Percentiles rank a stretch among this genome's conserved stretches.
phyloP scores from a whole-genome alignment of 164 flowering plant species.

The Taxillus chinensis region DNA sequence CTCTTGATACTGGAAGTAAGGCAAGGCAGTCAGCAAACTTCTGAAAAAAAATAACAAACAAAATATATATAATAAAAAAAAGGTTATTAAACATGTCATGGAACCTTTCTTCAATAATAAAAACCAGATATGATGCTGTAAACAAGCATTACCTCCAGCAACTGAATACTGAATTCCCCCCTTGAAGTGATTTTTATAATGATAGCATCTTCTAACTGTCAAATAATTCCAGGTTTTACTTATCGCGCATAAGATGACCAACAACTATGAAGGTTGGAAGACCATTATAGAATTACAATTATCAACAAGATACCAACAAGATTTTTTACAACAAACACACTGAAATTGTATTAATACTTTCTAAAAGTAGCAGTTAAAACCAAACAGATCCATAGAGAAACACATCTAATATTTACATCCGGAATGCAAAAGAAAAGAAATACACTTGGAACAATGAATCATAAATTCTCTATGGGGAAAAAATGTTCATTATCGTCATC shows the following conservation, averaged over 20 bases:
- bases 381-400: no score
- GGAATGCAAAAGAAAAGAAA: no score
- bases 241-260: neutral
- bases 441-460: no score
- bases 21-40: conserved; percentile 61
- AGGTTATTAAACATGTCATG: neutral
- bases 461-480: no score
- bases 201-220: conserved; percentile 68
- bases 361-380: no score
- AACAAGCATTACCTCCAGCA: conserved; percentile 38
- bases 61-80: conserved; percentile 2
- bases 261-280: neutral
- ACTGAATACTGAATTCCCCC: conserved; percentile 35
- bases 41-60: conserved; percentile 29
- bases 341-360: no score
- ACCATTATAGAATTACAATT: neutral
- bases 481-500: no score
- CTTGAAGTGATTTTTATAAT: conserved; percentile 52
- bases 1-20: conserved; percentile 66
- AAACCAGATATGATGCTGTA: conserved; percentile 1
- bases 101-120: neutral
- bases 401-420: no score
- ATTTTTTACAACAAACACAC: no score
- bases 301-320: no score
- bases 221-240: conserved; percentile 4